Evolutionary conservation across 1,139 yeast species (phyloP).

Genomic region (Pichia sp.): DNA sequence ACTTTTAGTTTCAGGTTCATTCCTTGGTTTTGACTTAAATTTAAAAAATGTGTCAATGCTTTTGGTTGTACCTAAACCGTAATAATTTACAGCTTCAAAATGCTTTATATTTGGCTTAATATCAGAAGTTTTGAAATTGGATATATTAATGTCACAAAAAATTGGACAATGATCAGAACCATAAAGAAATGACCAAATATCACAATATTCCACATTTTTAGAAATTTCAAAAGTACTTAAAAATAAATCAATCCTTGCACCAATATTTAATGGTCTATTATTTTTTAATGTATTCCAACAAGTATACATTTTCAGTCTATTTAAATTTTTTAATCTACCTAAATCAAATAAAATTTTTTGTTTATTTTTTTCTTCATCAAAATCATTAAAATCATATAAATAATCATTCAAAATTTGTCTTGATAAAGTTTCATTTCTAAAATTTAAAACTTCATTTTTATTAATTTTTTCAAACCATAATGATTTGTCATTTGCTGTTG

Average conservation of each 20-base stretch:
- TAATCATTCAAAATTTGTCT: slow-evolving; percentile 20
- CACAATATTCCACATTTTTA: slow-evolving; percentile 38
- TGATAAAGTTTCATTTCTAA: slow-evolving; percentile 22
- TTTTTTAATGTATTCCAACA: slow-evolving; percentile 86
- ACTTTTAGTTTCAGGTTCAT: background rate
- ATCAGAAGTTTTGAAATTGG: background rate
- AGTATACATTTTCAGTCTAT: slow-evolving; percentile 65
- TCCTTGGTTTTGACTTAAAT: slow-evolving; percentile 2
- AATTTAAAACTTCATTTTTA: slow-evolving; percentile 28
- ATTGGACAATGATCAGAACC: slow-evolving; percentile 98
- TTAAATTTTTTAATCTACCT: slow-evolving; percentile 52
- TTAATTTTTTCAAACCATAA: slow-evolving; percentile 11
- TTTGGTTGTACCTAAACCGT: slow-evolving; percentile 46
- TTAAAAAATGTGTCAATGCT: slow-evolving; percentile 46
- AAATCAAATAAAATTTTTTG: slow-evolving; percentile 43
- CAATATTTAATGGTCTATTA: slow-evolving; percentile 77
- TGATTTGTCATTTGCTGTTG: slow-evolving; percentile 3
- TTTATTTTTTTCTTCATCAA: slow-evolving; percentile 5
- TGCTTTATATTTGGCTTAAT: slow-evolving; percentile 22
- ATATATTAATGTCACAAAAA: slow-evolving; percentile 52
- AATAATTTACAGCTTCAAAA: slow-evolving; percentile 54
- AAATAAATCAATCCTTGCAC: slow-evolving; percentile 81
- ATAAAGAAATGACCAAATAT: slow-evolving; percentile 59
- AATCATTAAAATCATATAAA: slow-evolving; percentile 25
- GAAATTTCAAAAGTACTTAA: slow-evolving; percentile 40